These are phyloP conservation scores for Backusella circina DNA, from an alignment of 192 early-diverging fungal species.

Conservation along the genomic window DNA sequence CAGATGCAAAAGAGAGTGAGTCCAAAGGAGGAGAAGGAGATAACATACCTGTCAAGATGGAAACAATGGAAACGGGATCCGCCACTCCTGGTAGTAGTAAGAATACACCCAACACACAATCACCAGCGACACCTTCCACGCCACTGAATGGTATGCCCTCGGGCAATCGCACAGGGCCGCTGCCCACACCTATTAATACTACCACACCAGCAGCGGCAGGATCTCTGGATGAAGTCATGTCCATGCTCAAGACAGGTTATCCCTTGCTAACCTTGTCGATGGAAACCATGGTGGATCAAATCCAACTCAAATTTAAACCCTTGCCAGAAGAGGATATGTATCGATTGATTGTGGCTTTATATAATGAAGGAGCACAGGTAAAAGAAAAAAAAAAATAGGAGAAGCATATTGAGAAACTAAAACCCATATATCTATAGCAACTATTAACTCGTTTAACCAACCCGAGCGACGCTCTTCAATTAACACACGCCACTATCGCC, in stretches of 20 bases:
- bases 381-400: not conserved
- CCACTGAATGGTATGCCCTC: not conserved
- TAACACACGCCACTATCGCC: slow-evolving; percentile 65
- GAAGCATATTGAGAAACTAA: not conserved
- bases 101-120: not conserved
- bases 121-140: not conserved
- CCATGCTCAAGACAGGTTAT: slow-evolving; percentile 92
- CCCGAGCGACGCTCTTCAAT: slow-evolving; percentile 56
- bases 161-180: not conserved
- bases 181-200: not conserved
- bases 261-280: slow-evolving; percentile 94
- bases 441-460: slow-evolving; percentile 55
- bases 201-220: slow-evolving; percentile 32
- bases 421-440: slow-evolving; percentile 47
- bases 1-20: not conserved
- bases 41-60: not conserved
- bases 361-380: slow-evolving; percentile 89
- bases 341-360: slow-evolving; percentile 84
- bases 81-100: no score
- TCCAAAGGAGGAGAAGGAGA: not conserved
- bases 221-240: slow-evolving; percentile 94
- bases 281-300: slow-evolving; percentile 99
- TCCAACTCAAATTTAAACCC: slow-evolving; percentile 88
- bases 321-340: slow-evolving; percentile 98
- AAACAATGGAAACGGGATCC: not conserved